These are phyloP conservation scores for Aspergillus sp. DNA, from an alignment of 2,329 filamentous ascomycete genomes.

Conservation along the genomic window DNA sequence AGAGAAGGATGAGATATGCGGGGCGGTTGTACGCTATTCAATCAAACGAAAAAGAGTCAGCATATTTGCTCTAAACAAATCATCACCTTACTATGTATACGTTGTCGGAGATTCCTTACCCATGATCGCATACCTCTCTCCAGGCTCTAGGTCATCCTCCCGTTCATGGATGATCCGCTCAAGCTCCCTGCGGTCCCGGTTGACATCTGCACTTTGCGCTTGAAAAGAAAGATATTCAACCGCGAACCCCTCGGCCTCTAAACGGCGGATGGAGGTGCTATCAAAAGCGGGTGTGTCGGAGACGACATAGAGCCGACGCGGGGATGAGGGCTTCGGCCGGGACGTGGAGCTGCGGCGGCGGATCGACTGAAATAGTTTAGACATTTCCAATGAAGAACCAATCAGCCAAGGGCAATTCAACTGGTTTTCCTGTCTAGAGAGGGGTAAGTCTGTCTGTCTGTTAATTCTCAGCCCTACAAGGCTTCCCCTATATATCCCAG, in stretches of 20 bases:
- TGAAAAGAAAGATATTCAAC: conserved; percentile 55
- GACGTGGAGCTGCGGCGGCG: conserved; percentile 5
- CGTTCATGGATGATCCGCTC: conserved; percentile 50
- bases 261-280: conserved; percentile 51
- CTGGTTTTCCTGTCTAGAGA: background rate
- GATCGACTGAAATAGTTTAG: background rate
- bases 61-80: background rate
- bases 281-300: conserved; percentile 49
- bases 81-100: background rate
- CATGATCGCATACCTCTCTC: conserved; percentile 60
- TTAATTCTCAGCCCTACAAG: conserved; percentile 1
- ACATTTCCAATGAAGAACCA: background rate
- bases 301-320: conserved; percentile 30
- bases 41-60: background rate
- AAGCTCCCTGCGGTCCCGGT: conserved; percentile 51
- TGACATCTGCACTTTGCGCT: conserved; percentile 23
- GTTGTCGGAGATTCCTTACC: conserved; percentile 41
- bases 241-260: conserved; percentile 59
- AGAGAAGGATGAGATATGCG: conserved; percentile 55
- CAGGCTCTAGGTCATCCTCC: conserved; percentile 54
- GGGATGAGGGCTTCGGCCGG: conserved; percentile 9
- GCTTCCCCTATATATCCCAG: background rate
- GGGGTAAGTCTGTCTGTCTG: no score
- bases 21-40: conserved; percentile 56
- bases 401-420: background rate